Conservation (phyloP, 139 green algal species). For the Astrephomene gubernaculifera region DNA sequence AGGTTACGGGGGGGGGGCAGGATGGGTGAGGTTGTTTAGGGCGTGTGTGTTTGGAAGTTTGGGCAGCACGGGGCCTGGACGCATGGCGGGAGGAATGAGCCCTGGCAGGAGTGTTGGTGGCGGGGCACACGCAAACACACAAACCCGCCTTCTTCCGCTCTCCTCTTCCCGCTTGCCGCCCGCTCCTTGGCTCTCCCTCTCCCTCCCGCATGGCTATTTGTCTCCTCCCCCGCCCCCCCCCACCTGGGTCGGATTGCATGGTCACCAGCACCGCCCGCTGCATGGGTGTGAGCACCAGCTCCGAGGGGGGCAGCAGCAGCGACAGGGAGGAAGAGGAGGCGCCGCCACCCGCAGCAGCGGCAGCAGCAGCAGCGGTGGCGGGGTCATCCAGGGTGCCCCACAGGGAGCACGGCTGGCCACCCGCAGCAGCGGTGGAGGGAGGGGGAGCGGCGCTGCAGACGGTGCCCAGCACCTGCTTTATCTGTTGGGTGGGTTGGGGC, state of each 20-base stretch:
- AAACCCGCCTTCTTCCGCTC: no score
- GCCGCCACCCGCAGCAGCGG: no score
- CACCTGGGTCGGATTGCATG: constrained; percentile 72
- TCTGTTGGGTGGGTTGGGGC: neutral
- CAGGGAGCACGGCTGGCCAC: neutral
- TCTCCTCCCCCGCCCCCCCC: neutral
- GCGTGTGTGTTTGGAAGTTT: neutral
- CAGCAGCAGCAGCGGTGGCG: neutral
- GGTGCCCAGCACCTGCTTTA: constrained; percentile 17
- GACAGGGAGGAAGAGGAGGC: no score
- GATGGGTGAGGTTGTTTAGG: neutral
- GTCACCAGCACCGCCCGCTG: constrained; percentile 60
- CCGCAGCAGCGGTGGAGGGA: neutral
- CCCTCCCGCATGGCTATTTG: no score
- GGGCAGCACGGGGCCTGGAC: no score
- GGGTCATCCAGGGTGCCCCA: neutral
- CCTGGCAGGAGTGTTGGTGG: no score
- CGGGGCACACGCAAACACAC: no score
- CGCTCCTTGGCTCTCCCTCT: no score
- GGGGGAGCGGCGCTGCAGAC: constrained; percentile 48
- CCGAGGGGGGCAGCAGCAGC: no score
- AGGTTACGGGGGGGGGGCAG: neutral
- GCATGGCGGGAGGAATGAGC: no score
- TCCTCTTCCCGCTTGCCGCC: no score
- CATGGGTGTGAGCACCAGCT: constrained; percentile 20